These are phyloP conservation scores for Nothophaeocryptopus gaeumannii DNA, from an alignment of 2,329 filamentous ascomycete species.

Conservation along the genomic window DNA sequence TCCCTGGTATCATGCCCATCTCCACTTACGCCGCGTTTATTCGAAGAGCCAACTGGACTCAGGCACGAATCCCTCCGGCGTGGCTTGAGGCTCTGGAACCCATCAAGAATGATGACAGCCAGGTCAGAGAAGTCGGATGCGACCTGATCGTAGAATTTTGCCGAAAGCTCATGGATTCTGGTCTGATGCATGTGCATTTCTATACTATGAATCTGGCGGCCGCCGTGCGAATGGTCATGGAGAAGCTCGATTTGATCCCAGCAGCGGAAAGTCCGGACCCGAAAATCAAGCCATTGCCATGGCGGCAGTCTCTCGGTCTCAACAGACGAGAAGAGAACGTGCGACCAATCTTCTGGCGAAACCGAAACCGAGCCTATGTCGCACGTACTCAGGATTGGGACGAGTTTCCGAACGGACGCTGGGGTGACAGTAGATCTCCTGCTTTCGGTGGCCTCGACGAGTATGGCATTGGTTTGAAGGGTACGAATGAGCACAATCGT, in stretches of 20 bases:
- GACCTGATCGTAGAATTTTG: conserved; percentile 86
- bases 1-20: conserved; percentile 89
- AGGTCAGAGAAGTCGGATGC: conserved; percentile 86
- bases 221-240: conserved; percentile 88
- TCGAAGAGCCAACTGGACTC: conserved; percentile 85
- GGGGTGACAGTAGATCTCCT: conserved; percentile 94
- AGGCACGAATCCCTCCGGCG: conserved; percentile 73
- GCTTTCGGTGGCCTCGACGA: conserved; percentile 94
- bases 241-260: conserved; percentile 81
- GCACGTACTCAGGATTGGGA: conserved; percentile 97
- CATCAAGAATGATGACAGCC: conserved; percentile 93
- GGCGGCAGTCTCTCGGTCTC: conserved; percentile 89
- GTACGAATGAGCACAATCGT: conserved; percentile 92
- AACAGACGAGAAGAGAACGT: conserved; percentile 91
- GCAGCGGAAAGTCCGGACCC: conserved; percentile 60
- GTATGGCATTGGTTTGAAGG: conserved; percentile 89
- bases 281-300: conserved; percentile 73
- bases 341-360: conserved; percentile 97
- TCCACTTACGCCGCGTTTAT: conserved; percentile 93
- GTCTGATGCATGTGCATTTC: conserved; percentile 85
- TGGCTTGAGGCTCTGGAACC: conserved; percentile 84
- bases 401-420: conserved; percentile 96
- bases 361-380: conserved; percentile 93
- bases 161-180: conserved; percentile 74
- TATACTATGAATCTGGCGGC: conserved; percentile 99